phyloP scores from a whole-genome alignment of 176 grass and related monocot species.

The Zoysia japonica region DNA sequence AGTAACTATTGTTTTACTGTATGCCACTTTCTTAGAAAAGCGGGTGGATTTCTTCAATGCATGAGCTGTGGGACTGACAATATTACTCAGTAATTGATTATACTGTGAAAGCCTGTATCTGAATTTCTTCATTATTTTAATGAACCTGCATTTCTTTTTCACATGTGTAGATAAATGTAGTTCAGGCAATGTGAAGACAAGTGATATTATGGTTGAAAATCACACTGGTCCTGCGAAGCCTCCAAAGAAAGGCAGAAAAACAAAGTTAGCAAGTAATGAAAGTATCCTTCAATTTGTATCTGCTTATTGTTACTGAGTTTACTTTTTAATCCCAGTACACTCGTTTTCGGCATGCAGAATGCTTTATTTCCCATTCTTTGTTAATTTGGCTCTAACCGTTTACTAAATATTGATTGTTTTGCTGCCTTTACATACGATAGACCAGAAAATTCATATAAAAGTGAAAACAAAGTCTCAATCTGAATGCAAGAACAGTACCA shows the following conservation, averaged over 20 bases:
- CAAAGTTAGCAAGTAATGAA: constrained; percentile 52
- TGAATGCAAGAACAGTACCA: constrained; percentile 35
- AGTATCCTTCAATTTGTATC: constrained; percentile 45
- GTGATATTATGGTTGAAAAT: constrained; percentile 33
- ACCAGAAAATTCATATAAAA: constrained; percentile 44
- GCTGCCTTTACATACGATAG: constrained; percentile 47
- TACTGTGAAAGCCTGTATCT: neutral
- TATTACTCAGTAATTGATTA: neutral
- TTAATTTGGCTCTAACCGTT: neutral
- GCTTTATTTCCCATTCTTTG: neutral
- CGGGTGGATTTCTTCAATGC: neutral
- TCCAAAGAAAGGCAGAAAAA: constrained; percentile 66
- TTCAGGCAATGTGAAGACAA: constrained; percentile 31
- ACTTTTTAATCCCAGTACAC: neutral
- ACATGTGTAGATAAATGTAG: constrained; percentile 47
- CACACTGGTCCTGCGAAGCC: constrained; percentile 41
- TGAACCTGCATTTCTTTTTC: neutral
- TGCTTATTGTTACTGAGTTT: neutral
- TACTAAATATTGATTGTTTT: neutral
- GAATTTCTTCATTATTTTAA: neutral
- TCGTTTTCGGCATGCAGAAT: neutral
- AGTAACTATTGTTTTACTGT: too few species aligned
- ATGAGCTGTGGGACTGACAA: neutral
- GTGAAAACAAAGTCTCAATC: constrained; percentile 39
- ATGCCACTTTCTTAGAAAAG: neutral